Evolutionary conservation across 163 green algal species (phyloP).

Genomic region (Chlamydomonas reinhardtii): DNA sequence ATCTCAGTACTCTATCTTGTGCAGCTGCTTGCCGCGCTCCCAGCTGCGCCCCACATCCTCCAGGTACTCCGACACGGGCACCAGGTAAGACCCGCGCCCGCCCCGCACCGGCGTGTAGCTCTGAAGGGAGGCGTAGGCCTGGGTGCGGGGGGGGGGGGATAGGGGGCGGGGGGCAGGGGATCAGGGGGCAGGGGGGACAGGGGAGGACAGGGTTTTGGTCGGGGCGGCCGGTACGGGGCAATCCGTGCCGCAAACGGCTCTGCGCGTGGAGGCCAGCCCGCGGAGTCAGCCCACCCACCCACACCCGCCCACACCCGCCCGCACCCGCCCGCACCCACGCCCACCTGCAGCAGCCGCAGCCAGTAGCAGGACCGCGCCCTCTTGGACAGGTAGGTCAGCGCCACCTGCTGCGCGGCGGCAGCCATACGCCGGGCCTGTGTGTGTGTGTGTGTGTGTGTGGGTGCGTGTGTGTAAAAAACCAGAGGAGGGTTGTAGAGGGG

Average conservation of each 20-base stretch:
- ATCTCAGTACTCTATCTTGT: conserved; percentile 34
- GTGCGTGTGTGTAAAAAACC: no score
- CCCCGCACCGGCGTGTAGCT: background rate
- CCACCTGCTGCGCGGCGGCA: conserved; percentile 27
- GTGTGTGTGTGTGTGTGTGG: background rate
- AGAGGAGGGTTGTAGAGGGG: no score
- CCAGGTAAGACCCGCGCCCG: background rate
- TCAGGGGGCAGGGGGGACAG: no score
- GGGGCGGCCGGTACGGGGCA: no score
- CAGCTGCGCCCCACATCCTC: background rate
- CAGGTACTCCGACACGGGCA: conserved; percentile 4
- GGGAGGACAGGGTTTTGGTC: no score
- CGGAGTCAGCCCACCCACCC: background rate
- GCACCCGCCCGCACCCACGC: background rate
- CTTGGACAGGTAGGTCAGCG: conserved; percentile 26
- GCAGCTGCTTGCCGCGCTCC: conserved; percentile 10
- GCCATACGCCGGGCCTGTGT: conserved; percentile 27
- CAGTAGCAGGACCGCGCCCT: conserved; percentile 46
- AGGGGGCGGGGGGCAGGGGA: background rate
- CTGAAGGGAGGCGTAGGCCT: conserved; percentile 33
- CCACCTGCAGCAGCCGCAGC: conserved; percentile 41
- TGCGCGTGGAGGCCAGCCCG: no score
- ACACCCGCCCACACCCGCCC: background rate
- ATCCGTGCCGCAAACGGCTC: no score
- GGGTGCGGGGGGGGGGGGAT: background rate